Evolutionary conservation across 2,329 filamentous ascomycete genomes (phyloP), one percentile per base, ranked within the genome.

Genomic region (Bipolaris cookei): DNA sequence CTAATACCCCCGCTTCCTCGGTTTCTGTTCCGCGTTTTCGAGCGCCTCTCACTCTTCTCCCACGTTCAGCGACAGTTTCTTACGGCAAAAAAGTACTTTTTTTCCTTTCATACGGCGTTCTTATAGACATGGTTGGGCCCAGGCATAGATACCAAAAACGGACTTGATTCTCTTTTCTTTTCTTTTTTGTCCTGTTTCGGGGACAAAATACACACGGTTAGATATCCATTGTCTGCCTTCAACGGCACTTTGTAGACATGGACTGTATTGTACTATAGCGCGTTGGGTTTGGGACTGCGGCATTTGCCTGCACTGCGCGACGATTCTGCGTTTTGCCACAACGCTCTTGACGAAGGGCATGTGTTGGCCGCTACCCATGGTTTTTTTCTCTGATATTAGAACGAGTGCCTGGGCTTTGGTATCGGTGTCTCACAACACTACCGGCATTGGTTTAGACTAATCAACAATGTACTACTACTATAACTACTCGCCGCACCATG

Each of bases 121-220:
- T 67, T 65, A 69, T 77, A 77, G 74, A 77, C 64, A 66, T 65
- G 72, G 72, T 66, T 63, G 53, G 71, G 74, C 74, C 67, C 73
- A 74, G 74, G 74, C 74, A 75, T 69, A 69, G 72, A 77, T 76
- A 77, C 68, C 73, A 76, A 76, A 76, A 73, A 68, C 64, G 70
- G 72, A 60, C 39, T 66, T 65, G 69, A 66, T 62, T 63, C 61
- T 59, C 41, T 65, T 62, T 69, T 69, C 62, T 62, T 63, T 63
- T 59, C 63, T 53, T 65, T 63, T 62, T 65, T 64, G 68, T 69
- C 62, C 62, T 61, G 61, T 58, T 65, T 64, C 63, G 62, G 51
- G 61, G 55, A 64, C 59, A 68, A 64, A 58, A 71, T 71, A 73
- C 68, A 59, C 60, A 64, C 70, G 66, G 37, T 39, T 73, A 75